Conservation (phyloP, 2,329 filamentous ascomycete genomes). For the Pseudogymnoascus sp. region DNA sequence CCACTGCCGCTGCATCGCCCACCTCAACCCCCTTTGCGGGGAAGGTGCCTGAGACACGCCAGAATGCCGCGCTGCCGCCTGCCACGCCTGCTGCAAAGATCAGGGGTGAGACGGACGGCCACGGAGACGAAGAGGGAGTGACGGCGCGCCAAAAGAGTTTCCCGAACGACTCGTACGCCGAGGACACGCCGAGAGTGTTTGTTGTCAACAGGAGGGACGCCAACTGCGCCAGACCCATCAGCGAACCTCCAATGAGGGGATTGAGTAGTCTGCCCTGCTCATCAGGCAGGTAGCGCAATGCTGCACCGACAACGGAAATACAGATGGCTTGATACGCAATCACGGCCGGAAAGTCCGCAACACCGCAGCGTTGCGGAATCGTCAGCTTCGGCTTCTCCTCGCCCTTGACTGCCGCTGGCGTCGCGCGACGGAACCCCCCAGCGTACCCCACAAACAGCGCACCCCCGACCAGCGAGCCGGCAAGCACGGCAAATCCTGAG, state of each 20-base stretch:
- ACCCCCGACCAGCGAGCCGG: slow-evolving; percentile 48
- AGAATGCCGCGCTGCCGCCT: slow-evolving; percentile 36
- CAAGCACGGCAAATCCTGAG: slow-evolving; percentile 44
- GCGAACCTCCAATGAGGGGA: slow-evolving; percentile 42
- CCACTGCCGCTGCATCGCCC: slow-evolving; percentile 33
- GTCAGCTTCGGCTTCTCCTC: slow-evolving; percentile 12
- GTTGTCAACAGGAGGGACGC: slow-evolving; percentile 45
- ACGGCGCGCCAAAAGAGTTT: slow-evolving; percentile 42
- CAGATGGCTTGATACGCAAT: slow-evolving; percentile 18
- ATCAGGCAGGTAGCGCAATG: background rate
- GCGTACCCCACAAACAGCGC: slow-evolving; percentile 33
- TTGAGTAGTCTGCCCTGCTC: slow-evolving; percentile 29
- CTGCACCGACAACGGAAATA: slow-evolving; percentile 11
- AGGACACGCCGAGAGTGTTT: slow-evolving; percentile 51
- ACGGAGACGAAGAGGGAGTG: slow-evolving; percentile 26
- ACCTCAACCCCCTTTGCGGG: slow-evolving; percentile 24
- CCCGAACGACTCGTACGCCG: slow-evolving; percentile 52
- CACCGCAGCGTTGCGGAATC: slow-evolving; percentile 15
- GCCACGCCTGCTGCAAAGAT: slow-evolving; percentile 46
- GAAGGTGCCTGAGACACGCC: slow-evolving; percentile 26
- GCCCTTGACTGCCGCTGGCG: background rate
- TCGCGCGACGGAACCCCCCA: background rate
- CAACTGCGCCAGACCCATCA: slow-evolving; percentile 51
- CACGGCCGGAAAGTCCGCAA: slow-evolving; percentile 10
- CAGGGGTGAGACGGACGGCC: slow-evolving; percentile 22